Evolutionary conservation across 1,284 basidiomycete species (phyloP), one percentile per base, ranked within the genome.

Genomic region (Cryptococcus sp.): DNA sequence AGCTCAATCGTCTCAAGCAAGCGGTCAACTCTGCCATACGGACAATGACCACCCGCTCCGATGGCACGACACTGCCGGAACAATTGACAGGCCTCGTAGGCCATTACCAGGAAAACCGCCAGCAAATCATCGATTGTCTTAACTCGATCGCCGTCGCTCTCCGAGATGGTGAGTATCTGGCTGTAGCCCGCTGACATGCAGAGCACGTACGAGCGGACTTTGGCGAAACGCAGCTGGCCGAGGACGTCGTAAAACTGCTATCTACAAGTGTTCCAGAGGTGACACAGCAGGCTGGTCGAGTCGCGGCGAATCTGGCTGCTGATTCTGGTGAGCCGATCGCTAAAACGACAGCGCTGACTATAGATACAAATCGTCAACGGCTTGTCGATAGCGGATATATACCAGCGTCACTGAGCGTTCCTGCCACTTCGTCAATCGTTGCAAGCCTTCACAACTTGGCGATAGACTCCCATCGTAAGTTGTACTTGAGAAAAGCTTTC

Each of bases 231-330:
- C 11, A 5, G 17, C 55, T 59, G 23, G 50, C 50, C 6, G 22
- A 19, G 17, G 17, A 26, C 22, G 19, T 49, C 52, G 40, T 46
- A 16, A 54, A 52, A 25, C 57, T 50, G 20, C 25, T 48, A 48
- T 8, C 26, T 46, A 45, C 29, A 29, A n/a, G 39, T 49, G 37
- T 19, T 16, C 5, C 23, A 45, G 51, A 48, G 1, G 15, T 68
- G 0, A 17, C 65, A n/a, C 51, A 48, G n/a, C 68, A 75, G 54
- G 58, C 62, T 4, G 71, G 65, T 0, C 59, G 76, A 26, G 71
- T 70, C 1, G 73, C 68, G 2, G 73, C 73, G 7, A 78, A 78
- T 56, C 48, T 76, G 8, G 65, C 57, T 2, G 68, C 70, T 0
- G 70, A 74, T 38, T 62, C 55, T 43, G 68, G 73, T 73, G 45